Evolutionary conservation across 2,329 filamentous ascomycete genomes (phyloP).

Genomic region (Sclerotinia minor): DNA sequence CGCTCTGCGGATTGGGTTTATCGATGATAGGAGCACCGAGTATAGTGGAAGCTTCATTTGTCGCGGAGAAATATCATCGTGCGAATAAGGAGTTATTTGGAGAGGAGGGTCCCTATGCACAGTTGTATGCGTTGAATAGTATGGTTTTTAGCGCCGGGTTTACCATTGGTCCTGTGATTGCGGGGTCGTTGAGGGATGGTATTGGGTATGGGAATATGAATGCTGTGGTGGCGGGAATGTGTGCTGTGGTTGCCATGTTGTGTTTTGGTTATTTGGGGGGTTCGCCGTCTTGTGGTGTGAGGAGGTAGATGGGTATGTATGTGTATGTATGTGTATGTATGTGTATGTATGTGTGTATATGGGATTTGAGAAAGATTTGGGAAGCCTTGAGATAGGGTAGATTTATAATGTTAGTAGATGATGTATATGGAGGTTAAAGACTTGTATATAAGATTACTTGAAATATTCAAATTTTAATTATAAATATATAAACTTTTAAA

Average conservation of each 20-base stretch:
- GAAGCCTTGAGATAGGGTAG: background rate
- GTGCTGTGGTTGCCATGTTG: constrained; percentile 29
- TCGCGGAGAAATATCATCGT: constrained; percentile 56
- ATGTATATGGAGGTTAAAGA: background rate
- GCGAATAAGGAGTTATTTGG: constrained; percentile 58
- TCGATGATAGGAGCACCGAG: constrained; percentile 54
- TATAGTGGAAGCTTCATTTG: constrained; percentile 57
- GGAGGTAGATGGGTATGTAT: background rate
- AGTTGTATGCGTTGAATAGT: constrained; percentile 65
- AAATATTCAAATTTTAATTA: no score
- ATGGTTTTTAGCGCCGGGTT: constrained; percentile 62
- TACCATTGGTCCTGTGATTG: constrained; percentile 59
- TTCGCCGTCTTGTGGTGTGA: background rate
- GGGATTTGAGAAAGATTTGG: no score
- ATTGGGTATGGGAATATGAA: constrained; percentile 60
- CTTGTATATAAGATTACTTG: no score
- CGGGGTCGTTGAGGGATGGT: constrained; percentile 51
- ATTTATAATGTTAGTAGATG: background rate
- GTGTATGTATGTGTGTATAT: background rate
- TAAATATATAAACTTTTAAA: no score
- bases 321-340: no score
- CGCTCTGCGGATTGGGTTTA: constrained; percentile 52
- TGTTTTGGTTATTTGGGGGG: constrained; percentile 34
- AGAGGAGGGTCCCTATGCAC: constrained; percentile 59
- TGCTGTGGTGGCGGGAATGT: constrained; percentile 34